These are phyloP conservation scores for Amphichorda felina DNA, from an alignment of 2,329 filamentous ascomycete species.

Conservation along the genomic window DNA sequence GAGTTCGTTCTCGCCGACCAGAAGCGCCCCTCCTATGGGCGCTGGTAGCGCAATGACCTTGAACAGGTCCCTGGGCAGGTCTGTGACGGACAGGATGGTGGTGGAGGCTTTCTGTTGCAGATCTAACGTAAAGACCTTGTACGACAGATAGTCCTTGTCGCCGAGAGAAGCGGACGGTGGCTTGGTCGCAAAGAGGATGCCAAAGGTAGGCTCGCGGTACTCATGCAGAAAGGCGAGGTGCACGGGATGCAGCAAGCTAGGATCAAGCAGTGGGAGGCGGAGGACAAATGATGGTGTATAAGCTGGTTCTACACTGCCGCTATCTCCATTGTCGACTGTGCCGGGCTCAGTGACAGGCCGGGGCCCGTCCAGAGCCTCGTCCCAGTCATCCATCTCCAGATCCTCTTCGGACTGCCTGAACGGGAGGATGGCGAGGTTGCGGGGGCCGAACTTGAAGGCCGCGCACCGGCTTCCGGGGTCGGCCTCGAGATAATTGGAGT, in stretches of 20 bases:
- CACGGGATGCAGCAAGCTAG: constrained; percentile 75
- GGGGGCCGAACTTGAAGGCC: constrained; percentile 79
- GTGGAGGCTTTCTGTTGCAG: constrained; percentile 89
- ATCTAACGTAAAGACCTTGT: constrained; percentile 92
- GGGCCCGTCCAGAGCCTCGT: constrained; percentile 66
- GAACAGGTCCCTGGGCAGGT: constrained; percentile 78
- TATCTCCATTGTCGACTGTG: constrained; percentile 21
- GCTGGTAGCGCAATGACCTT: constrained; percentile 71
- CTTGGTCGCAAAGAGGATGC: constrained; percentile 71
- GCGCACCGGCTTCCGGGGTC: constrained; percentile 91
- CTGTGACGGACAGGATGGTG: constrained; percentile 74
- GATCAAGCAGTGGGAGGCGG: constrained; percentile 78
- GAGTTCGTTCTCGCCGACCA: constrained; percentile 80
- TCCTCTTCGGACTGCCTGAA: constrained; percentile 82
- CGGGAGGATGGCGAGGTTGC: constrained; percentile 85
- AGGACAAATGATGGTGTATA: constrained; percentile 91
- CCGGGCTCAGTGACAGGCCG: constrained; percentile 36
- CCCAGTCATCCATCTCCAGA: constrained; percentile 84
- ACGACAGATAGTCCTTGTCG: constrained; percentile 74
- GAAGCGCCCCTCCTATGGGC: constrained; percentile 77
- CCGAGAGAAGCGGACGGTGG: constrained; percentile 67
- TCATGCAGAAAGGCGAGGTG: constrained; percentile 91
- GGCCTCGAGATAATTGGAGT: constrained; percentile 70
- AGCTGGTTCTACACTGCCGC: constrained; percentile 40
- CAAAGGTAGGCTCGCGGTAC: constrained; percentile 95